phyloP scores from a whole-genome alignment of 495 filamentous ascomycete genomes.

The Penicilliopsis zonata region DNA sequence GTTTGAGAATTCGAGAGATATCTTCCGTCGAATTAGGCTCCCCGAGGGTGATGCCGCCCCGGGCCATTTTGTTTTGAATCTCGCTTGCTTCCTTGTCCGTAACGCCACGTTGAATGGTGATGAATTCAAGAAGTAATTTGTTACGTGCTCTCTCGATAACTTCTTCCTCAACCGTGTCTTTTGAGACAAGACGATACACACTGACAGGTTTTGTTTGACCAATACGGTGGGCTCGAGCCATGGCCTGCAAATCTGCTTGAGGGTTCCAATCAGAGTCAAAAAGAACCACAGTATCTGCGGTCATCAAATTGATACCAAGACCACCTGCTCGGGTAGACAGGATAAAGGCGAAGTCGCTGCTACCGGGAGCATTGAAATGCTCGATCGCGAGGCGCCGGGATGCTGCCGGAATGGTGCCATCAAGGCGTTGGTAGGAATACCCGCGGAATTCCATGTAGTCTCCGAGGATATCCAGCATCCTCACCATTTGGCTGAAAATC shows the following conservation, averaged over 20 bases:
- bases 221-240: slow-evolving; percentile 96
- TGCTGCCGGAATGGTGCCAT: slow-evolving; percentile 83
- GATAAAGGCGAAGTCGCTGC: slow-evolving; percentile 91
- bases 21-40: slow-evolving; percentile 83
- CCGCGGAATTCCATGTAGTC: slow-evolving; percentile 86
- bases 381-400: slow-evolving; percentile 86
- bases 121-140: slow-evolving; percentile 96
- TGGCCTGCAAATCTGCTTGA: slow-evolving; percentile 94
- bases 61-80: slow-evolving; percentile 57
- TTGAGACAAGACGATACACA: slow-evolving; percentile 89
- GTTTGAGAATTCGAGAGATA: slow-evolving; percentile 86
- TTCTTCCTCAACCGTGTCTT: slow-evolving; percentile 97
- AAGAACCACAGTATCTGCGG: slow-evolving; percentile 92
- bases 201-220: slow-evolving; percentile 92
- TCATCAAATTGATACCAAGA: slow-evolving; percentile 97
- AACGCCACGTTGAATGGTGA: slow-evolving; percentile 92
- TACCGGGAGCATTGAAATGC: slow-evolving; percentile 91
- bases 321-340: slow-evolving; percentile 92
- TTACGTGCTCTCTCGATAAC: slow-evolving; percentile 91
- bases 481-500: slow-evolving; percentile 99
- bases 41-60: slow-evolving; percentile 33
- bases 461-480: slow-evolving; percentile 90
- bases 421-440: slow-evolving; percentile 84
- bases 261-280: slow-evolving; percentile 99
- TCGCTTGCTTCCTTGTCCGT: slow-evolving; percentile 72